Evolutionary conservation across 1,139 yeast genomes (phyloP), one percentile per base, ranked within the genome.

Genomic region (Kluyveromyces marxianus): DNA sequence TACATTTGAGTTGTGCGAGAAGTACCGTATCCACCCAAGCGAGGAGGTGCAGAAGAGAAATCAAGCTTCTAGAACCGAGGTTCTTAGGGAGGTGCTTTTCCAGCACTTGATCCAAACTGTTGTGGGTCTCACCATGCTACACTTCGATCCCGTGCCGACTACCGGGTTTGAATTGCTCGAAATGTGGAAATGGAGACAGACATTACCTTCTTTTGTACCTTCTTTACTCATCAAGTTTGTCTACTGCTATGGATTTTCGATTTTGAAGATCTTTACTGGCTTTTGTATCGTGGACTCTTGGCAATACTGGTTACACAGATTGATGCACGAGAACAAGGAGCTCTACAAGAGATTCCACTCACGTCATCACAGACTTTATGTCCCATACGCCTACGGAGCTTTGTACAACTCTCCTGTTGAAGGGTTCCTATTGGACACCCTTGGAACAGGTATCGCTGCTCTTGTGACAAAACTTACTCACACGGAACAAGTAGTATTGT

Each of bases 351-450:
- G 80, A 49, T 85, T 88, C 71, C 98, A 92, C 66, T 87, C 97
- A 3, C 83, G 95, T 55, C 98, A 92, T 67, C 98, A 92, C 67
- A 72, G 94, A 45, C 73, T 92, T 44, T 90, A 92, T 60, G 97
- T 92, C 30, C 98, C 98, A 7, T 92, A 88, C 66, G 97, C 98
- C 1, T 90, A 77, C 66, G 98, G 98, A 42, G 98, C 98, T 3
- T 74, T 92, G 40, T 92, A 88, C 71, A 92, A 92, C 67, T 90
- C 90, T 57, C 92, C 96, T 24, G 75, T 87, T 10, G 98, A 92
- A 69, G 98, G 98, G 4, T 87, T 92, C 56, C 65, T 90, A 49
- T 74, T 92, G 59, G 98, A 92, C 68, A 88, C 98, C 21, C 65
- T 82, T 41, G 98, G 98, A 6, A 85, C 97, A 1, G 97, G 96